Base-by-base conservation (phyloP, 2,329 filamentous ascomycete genomes). In the Colletotrichum lupini region DNA sequence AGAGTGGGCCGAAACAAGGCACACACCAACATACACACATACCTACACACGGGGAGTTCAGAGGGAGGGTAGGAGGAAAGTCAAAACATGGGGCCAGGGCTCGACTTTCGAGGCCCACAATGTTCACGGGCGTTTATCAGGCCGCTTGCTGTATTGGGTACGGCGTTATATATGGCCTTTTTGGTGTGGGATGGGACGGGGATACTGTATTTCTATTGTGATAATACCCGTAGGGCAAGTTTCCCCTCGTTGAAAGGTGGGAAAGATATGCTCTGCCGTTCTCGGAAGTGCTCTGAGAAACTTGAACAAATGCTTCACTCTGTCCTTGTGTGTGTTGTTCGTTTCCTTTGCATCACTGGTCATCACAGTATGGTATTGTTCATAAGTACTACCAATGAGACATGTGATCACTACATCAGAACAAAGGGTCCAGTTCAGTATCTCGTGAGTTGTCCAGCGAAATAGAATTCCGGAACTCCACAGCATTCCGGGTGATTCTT, bases 1-100 rank as follows among this genome's bases (percentile, higher is more conserved):
- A 9, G 22, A 49, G 28, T 30, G 35, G 7, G 37, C 71, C 60
- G 71, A 71, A 70, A 73, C 71, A 65, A 55, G 67, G 37, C 37
- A 42, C 37, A 42, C 16, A 42, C 37, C 37, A 35, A 12, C 9
- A 35, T 42, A 42, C 37, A 42, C 37, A 42, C 5, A 42, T 8
- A 42, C 37, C 14, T 19, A 42, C 35, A 46, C 32, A 61, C 52
- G 26, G 26, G 59, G 42, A 61, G 67, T 26, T 26, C 11, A 58
- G 46, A 30, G 46, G 12, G n/a, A 19, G 61, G 46, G 22, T n/a
- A 8, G 19, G 30, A 32, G 1, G 42, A 35, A 52, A 37, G 46
- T 55, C 35, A 26, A 53, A 28, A 22, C 19, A 58, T 30, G 28
- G n/a, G 42, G 35, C 14, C 24, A 35, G 9, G 16, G 61, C 42